Evolutionary conservation across 176 grass and related monocot genomes (phyloP).

Genomic region (maize (Zea mays)): DNA sequence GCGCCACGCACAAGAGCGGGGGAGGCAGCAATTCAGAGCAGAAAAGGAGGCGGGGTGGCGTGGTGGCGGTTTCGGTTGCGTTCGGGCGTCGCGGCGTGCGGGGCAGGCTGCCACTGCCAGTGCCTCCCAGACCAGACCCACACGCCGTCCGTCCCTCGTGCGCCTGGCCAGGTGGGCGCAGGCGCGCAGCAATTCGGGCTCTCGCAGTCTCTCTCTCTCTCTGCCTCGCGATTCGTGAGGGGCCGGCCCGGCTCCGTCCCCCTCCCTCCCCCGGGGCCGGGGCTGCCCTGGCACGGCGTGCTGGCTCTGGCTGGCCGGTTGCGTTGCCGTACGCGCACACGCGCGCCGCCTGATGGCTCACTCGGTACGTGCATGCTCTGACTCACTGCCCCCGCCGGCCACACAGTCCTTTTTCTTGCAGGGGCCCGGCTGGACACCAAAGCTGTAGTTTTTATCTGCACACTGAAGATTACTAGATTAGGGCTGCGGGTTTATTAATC

Average conservation of each 20-base stretch:
- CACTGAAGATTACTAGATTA: background rate
- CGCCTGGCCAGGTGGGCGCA: background rate
- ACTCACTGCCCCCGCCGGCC: background rate
- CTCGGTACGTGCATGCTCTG: background rate
- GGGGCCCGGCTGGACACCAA: background rate
- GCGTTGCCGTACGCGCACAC: constrained; percentile 21
- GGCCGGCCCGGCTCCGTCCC: background rate
- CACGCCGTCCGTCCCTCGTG: background rate
- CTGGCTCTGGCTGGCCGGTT: background rate
- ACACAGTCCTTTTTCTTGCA: background rate
- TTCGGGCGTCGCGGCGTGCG: background rate
- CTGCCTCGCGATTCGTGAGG: constrained; percentile 16
- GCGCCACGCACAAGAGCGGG: background rate
- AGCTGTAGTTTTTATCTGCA: background rate
- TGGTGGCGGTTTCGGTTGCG: background rate
- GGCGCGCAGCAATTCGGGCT: constrained; percentile 29
- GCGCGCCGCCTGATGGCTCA: background rate
- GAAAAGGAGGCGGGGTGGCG: background rate
- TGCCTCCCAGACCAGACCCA: too few relatives aligned
- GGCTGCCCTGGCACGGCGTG: constrained; percentile 6
- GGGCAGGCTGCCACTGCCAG: background rate
- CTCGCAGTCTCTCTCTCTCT: background rate
- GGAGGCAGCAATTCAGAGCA: constrained; percentile 2
- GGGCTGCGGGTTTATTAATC: background rate
- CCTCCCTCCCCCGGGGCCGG: background rate